Percentiles rank a stretch among this genome's conserved stretches.
Evolutionary conservation across 2,329 filamentous ascomycete genomes (phyloP).

Genomic region (Stachybotrys echinatus): DNA sequence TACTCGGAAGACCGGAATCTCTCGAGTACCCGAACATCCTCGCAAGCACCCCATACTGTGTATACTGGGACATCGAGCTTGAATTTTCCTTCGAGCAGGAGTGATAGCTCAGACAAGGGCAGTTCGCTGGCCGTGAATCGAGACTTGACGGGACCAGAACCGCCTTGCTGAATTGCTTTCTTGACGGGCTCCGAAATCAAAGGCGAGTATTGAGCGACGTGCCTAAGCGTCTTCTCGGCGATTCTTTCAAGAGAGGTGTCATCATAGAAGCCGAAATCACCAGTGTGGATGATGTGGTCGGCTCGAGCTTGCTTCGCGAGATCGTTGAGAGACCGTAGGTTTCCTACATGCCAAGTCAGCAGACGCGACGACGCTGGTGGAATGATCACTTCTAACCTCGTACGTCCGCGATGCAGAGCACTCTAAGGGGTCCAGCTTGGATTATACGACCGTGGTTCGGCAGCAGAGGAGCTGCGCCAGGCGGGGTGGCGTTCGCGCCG

Average conservation of each 20-base stretch:
- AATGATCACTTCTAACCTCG: slow-evolving; percentile 57
- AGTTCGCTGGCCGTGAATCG: slow-evolving; percentile 78
- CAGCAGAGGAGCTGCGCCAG: slow-evolving; percentile 59
- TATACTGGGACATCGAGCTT: slow-evolving; percentile 96
- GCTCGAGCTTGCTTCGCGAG: slow-evolving; percentile 91
- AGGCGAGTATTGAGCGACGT: slow-evolving; percentile 97
- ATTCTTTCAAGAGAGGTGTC: slow-evolving; percentile 93
- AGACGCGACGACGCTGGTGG: slow-evolving; percentile 6
- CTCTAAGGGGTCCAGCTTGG: slow-evolving; percentile 59
- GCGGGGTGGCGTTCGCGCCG: slow-evolving; percentile 47
- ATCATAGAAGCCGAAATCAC: slow-evolving; percentile 99
- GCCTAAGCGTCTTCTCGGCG: slow-evolving; percentile 97
- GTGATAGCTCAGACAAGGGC: slow-evolving; percentile 85
- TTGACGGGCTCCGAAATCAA: slow-evolving; percentile 76
- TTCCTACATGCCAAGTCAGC: slow-evolving; percentile 55
- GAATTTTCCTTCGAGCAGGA: slow-evolving; percentile 81
- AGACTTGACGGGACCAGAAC: slow-evolving; percentile 75
- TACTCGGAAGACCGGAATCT: slow-evolving; percentile 98
- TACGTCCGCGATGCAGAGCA: slow-evolving; percentile 68
- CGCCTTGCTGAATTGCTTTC: slow-evolving; percentile 60
- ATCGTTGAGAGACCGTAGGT: slow-evolving; percentile 91
- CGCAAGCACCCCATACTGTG: slow-evolving; percentile 98
- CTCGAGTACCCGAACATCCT: slow-evolving; percentile 95
- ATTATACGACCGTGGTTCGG: slow-evolving; percentile 64
- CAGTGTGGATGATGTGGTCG: slow-evolving; percentile 97